Base-by-base conservation (phyloP, 2,329 filamentous ascomycete species). In the Intubia oerlemansii region DNA sequence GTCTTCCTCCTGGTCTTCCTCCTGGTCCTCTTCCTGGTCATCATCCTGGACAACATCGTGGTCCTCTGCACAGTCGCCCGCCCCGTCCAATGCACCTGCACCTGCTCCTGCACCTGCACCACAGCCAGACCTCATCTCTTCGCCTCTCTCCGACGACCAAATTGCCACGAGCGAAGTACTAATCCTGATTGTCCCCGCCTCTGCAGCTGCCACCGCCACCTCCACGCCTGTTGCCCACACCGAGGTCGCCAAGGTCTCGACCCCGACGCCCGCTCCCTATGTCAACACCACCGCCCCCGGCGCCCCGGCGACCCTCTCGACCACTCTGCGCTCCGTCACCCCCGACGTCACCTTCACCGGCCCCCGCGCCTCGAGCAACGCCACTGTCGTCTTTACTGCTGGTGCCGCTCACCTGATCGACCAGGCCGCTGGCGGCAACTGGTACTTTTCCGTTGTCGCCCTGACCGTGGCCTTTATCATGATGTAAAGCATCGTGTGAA, bases 111-210 rank as follows among this genome's bases (percentile, higher is more conserved):
- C 15, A 2, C 17, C 26, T 15, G 12, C 14, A n/a, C 18, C 22
- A 10, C 13, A 15, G 10, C 6, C 17, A 12, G 25, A 18, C 18
- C 10, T 25, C 32, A 25, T 17, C 32, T 30, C n/a, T n/a, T n/a
- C n/a, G n/a, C n/a, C n/a, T n/a, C n/a, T n/a, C n/a, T n/a, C n/a
- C n/a, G n/a, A 28, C 32, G 11, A 12, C 22, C 16, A 14, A 9
- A 29, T 24, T 15, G 17, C 17, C 16, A 32, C 32, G 17, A 17
- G 18, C 17, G n/a, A 34, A 29, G 27, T 34, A 25, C 32, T 32
- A 34, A 34, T 34, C 27, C 29, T 29, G 27, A 26, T 34, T 27
- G 32, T 27, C 14, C 24, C 32, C 11, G 17, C 25, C 7, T 24
- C 27, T 29, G 16, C 29, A 34, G 29, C 29, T 7, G 11, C 24